A percentile compares a stretch with the other conserved stretches of the same genome.
Evolutionary conservation across 345 rosid species (phyloP).

Genomic region (Syzygium aqueum): DNA sequence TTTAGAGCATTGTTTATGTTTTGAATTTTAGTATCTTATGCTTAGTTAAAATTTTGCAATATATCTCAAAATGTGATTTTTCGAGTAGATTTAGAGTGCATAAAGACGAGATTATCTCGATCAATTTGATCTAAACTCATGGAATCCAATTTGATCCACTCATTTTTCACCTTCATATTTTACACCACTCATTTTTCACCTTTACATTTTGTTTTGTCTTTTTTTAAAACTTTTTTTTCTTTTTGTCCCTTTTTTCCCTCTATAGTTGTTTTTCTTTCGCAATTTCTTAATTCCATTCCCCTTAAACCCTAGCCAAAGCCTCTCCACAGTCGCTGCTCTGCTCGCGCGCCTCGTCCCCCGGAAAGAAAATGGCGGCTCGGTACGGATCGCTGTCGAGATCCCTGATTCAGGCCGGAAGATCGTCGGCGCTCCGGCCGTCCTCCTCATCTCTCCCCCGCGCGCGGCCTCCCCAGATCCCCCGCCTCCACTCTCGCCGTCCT

Average conservation of each 20-base stretch:
- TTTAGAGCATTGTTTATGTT: too few relatives aligned
- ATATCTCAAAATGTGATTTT: neutral
- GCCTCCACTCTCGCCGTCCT: slow-evolving; percentile 7
- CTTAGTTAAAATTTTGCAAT: too few relatives aligned
- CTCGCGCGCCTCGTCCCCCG: neutral
- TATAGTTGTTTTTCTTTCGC: neutral
- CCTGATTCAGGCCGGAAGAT: slow-evolving; percentile 5
- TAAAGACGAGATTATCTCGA: neutral
- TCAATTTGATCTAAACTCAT: neutral
- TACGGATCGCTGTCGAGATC: slow-evolving; percentile 14
- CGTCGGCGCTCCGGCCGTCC: slow-evolving; percentile 10
- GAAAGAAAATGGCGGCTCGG: slow-evolving; percentile 11
- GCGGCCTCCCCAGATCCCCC: neutral
- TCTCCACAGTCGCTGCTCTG: neutral
- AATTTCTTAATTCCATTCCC: neutral
- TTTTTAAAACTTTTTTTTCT: neutral
- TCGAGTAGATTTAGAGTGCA: neutral
- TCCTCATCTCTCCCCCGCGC: slow-evolving; percentile 1
- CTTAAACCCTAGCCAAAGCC: neutral
- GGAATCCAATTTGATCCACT: neutral
- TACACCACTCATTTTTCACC: neutral
- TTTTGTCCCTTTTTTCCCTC: neutral
- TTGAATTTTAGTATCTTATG: too few relatives aligned
- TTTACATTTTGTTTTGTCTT: neutral
- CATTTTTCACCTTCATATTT: neutral